Percentiles rank a stretch among this genome's conserved stretches.
Evolutionary conservation across 495 filamentous ascomycete genomes (phyloP).

Genomic region (Geoglossum glabrum): DNA sequence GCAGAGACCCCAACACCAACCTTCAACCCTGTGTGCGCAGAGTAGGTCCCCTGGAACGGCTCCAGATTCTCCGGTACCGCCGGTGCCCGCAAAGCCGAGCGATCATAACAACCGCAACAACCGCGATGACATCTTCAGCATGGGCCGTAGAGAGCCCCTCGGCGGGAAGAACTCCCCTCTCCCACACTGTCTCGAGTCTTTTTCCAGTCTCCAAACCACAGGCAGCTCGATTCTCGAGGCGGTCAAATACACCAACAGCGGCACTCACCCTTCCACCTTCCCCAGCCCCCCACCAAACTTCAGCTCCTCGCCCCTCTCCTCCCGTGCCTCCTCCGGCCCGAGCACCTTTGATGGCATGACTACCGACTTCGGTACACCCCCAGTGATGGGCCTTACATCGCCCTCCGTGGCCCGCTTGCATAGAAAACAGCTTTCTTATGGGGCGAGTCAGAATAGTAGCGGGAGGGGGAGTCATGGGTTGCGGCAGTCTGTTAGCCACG

Average conservation of each 20-base stretch:
- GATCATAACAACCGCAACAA: background rate
- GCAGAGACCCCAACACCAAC: background rate
- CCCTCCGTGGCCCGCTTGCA: background rate
- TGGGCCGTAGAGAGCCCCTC: background rate
- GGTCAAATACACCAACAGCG: background rate
- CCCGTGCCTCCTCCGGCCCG: background rate
- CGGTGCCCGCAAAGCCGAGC: background rate
- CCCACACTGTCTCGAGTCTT: background rate
- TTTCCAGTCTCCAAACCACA: background rate
- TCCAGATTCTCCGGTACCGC: background rate
- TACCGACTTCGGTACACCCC: background rate
- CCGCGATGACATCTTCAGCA: background rate
- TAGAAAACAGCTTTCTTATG: background rate
- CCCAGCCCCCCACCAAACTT: background rate
- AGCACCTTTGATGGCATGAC: background rate
- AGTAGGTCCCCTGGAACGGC: background rate
- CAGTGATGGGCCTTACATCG: background rate
- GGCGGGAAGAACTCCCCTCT: background rate
- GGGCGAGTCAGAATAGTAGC: background rate
- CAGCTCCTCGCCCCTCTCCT: background rate
- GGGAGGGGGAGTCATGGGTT: background rate
- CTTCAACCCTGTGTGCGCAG: background rate
- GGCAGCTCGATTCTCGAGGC: background rate
- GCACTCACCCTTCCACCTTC: background rate
- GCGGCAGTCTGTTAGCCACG: background rate